Evolutionary conservation across 2,329 filamentous ascomycete species (phyloP).

Genomic region (Beauveria bassiana): DNA sequence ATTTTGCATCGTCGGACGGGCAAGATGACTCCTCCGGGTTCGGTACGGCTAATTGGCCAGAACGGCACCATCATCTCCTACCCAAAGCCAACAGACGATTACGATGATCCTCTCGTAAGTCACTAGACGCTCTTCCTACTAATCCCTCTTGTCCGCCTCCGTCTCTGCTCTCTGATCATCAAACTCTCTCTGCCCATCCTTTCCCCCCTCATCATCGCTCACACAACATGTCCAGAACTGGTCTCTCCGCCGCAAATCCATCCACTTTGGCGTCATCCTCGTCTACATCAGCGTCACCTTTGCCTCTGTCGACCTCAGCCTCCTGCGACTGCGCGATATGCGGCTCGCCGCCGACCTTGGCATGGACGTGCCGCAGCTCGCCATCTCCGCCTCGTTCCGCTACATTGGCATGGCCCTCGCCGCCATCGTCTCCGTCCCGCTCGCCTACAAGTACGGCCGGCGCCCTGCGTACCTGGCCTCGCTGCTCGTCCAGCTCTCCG

Average conservation of each 20-base stretch:
- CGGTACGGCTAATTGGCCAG: not conserved
- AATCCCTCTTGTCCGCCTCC: not conserved
- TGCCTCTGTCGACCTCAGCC: not conserved
- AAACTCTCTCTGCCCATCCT: too few relatives aligned
- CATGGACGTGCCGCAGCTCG: not conserved
- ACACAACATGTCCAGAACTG: not conserved
- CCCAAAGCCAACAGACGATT: slow-evolving; percentile 7
- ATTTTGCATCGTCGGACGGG: too few relatives aligned
- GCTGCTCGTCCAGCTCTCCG: not conserved
- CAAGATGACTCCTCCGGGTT: not conserved
- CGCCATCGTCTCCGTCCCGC: not conserved
- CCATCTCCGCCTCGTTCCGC: not conserved
- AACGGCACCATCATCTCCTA: not conserved
- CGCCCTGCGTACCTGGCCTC: not conserved
- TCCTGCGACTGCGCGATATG: not conserved
- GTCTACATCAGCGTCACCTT: not conserved
- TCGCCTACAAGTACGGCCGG: slow-evolving; percentile 1
- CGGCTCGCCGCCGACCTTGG: not conserved
- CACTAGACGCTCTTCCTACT: too few relatives aligned
- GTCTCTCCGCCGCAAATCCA: not conserved
- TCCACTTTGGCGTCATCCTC: slow-evolving; percentile 3
- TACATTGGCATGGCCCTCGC: not conserved
- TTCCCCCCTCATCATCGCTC: too few relatives aligned
- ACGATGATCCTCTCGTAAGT: slow-evolving; percentile 6
- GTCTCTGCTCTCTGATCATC: not conserved